Percentiles rank a stretch among this genome's conserved stretches.
Evolutionary conservation across 495 filamentous ascomycete species (phyloP).

Genomic region (Aspergillus affinis): DNA sequence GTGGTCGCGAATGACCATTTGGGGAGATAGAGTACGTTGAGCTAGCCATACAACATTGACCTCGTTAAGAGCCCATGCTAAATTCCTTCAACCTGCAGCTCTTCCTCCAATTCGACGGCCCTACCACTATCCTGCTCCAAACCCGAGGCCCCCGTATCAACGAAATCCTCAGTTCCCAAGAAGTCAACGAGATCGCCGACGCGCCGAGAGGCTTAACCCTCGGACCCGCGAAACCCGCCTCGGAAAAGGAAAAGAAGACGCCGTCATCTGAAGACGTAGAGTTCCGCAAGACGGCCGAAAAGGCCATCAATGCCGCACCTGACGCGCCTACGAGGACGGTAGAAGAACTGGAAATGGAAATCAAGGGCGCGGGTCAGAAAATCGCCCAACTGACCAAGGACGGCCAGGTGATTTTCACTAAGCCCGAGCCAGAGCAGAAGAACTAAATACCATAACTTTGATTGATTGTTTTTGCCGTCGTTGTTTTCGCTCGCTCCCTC

Average conservation of each 20-base stretch:
- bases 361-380: slow-evolving; percentile 38
- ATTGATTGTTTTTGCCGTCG: neutral
- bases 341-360: slow-evolving; percentile 34
- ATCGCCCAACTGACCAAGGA: slow-evolving; percentile 62
- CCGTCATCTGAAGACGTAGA: slow-evolving; percentile 11
- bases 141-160: slow-evolving; percentile 71
- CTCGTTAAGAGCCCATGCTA: neutral
- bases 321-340: slow-evolving; percentile 31
- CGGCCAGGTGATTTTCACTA: slow-evolving; percentile 69
- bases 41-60: neutral
- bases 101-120: slow-evolving; percentile 86
- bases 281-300: slow-evolving; percentile 21
- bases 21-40: slow-evolving; percentile 77
- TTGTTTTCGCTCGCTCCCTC: slow-evolving; percentile 5
- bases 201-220: slow-evolving; percentile 54
- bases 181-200: slow-evolving; percentile 86
- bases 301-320: slow-evolving; percentile 23
- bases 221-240: slow-evolving; percentile 50
- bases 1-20: slow-evolving; percentile 76
- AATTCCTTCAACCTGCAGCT: slow-evolving; percentile 45
- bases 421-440: slow-evolving; percentile 39
- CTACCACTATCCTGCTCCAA: slow-evolving; percentile 80
- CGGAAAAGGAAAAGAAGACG: slow-evolving; percentile 18
- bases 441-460: slow-evolving; percentile 19
- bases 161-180: slow-evolving; percentile 70